Evolutionary conservation across 129 eudicot species (phyloP).

Genomic region (Pseudognaphalium luteoalbum): DNA sequence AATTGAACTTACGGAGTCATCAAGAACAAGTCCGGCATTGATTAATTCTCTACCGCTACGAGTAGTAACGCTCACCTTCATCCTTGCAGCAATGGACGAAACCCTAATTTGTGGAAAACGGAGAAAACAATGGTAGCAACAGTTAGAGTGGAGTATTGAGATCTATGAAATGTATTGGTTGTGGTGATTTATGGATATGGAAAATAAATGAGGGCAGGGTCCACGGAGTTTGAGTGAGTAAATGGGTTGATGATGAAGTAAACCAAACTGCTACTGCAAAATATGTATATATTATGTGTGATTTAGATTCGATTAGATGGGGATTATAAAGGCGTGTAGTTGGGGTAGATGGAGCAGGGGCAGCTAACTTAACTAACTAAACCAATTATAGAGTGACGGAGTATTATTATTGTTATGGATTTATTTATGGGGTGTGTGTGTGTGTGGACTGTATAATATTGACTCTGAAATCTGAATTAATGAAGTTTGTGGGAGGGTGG

Average conservation of each 20-base stretch:
- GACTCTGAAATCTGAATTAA: not conserved
- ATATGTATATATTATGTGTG: not conserved
- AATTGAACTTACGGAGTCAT: constrained; percentile 56
- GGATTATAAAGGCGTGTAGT: constrained; percentile 44
- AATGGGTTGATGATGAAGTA: constrained; percentile 4
- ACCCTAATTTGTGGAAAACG: constrained; percentile 4
- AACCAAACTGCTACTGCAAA: not conserved
- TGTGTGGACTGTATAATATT: no score
- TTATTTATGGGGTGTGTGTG: no score
- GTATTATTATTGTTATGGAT: no score
- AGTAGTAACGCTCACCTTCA: constrained; percentile 82
- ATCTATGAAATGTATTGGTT: not conserved
- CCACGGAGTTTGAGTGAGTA: not conserved
- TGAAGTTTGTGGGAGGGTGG: not conserved
- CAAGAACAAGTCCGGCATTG: constrained; percentile 83
- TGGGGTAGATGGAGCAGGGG: constrained; percentile 30
- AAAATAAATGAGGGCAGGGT: not conserved
- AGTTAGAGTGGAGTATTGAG: not conserved
- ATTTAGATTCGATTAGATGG: constrained; percentile 19
- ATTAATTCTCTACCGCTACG: constrained; percentile 83
- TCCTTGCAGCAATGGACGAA: constrained; percentile 33
- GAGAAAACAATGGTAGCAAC: constrained; percentile 22
- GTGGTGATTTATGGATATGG: constrained; percentile 14
- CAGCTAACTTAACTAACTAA: not conserved
- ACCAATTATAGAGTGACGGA: not conserved